Conservation (phyloP, 1,284 basidiomycete genomes). For the Hemileia vastatrix region DNA sequence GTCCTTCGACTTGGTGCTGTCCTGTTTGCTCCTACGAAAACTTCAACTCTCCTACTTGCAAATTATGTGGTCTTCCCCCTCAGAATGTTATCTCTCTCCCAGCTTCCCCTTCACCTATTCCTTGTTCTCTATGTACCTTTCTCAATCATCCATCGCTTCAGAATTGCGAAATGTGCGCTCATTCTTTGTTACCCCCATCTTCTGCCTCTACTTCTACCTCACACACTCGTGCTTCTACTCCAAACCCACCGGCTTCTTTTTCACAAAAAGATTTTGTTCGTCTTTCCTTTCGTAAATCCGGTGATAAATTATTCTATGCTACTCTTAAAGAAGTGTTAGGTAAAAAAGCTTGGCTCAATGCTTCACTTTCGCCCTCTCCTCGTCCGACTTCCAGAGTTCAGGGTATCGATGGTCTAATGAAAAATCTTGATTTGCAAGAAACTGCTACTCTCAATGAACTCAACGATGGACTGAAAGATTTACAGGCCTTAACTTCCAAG, state of each 20-base stretch:
- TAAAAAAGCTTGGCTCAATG: conserved; percentile 60
- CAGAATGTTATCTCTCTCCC: not conserved
- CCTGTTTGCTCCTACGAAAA: conserved; percentile 25
- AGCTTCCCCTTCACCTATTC: conserved; percentile 39
- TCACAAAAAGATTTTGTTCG: conserved; percentile 45
- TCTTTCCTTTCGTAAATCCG: conserved; percentile 81
- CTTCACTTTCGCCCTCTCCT: not conserved
- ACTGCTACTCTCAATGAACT: conserved; percentile 6
- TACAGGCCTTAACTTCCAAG: conserved; percentile 83
- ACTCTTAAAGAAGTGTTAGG: conserved; percentile 65
- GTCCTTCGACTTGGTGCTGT: conserved; percentile 22
- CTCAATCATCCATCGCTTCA: conserved; percentile 68
- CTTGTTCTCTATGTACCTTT: conserved; percentile 84
- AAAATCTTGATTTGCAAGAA: conserved; percentile 1
- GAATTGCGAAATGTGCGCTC: conserved; percentile 79
- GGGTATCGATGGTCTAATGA: conserved; percentile 16
- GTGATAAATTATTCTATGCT: conserved; percentile 73
- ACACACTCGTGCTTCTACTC: conserved; percentile 52
- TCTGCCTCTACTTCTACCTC: conserved; percentile 30
- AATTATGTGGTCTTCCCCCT: conserved; percentile 11
- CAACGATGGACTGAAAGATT: conserved; percentile 65
- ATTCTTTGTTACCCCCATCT: conserved; percentile 50
- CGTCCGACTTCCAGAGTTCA: not conserved
- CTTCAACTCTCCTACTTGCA: conserved; percentile 1
- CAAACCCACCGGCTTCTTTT: conserved; percentile 53